phyloP scores from a whole-genome alignment of 164 flowering plant species.

The Hamamelis virginiana region DNA sequence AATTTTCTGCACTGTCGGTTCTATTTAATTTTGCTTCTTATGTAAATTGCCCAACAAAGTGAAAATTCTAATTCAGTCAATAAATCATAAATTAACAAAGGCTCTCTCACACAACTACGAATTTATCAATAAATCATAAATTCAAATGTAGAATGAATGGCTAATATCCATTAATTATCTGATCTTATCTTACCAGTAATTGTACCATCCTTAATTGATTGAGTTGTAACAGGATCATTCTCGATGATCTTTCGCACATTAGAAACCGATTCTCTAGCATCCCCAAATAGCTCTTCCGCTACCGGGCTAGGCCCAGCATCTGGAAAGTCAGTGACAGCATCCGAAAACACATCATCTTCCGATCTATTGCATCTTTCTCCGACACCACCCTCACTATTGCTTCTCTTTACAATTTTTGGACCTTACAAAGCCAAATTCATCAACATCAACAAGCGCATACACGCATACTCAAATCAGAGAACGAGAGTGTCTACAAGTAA shows the following conservation, averaged over 20 bases:
- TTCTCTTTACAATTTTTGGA: conserved; percentile 27
- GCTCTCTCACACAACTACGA: no score
- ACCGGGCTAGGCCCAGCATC: conserved; percentile 29
- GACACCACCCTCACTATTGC: conserved; percentile 17
- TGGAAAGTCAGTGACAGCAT: conserved; percentile 62
- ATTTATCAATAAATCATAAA: no score
- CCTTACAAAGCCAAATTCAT: conserved; percentile 26
- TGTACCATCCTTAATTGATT: conserved; percentile 9
- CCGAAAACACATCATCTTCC: conserved; percentile 66
- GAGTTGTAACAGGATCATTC: conserved; percentile 1
- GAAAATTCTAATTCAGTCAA: no score
- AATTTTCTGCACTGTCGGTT: not conserved
- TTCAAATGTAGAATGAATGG: no score
- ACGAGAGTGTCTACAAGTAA: not conserved
- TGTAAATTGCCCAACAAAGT: no score
- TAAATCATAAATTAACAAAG: not conserved
- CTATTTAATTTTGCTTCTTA: no score
- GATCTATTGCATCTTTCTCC: conserved; percentile 40
- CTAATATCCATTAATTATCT: not conserved
- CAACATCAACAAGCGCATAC: conserved; percentile 6
- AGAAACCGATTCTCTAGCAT: conserved; percentile 4
- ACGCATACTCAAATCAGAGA: not conserved
- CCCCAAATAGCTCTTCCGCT: conserved; percentile 1
- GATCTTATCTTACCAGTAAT: conserved; percentile 24
- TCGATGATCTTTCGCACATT: conserved; percentile 3